Base-by-base conservation (phyloP, 208 protist genomes). In the Spironucleus salmonicida region DNA sequence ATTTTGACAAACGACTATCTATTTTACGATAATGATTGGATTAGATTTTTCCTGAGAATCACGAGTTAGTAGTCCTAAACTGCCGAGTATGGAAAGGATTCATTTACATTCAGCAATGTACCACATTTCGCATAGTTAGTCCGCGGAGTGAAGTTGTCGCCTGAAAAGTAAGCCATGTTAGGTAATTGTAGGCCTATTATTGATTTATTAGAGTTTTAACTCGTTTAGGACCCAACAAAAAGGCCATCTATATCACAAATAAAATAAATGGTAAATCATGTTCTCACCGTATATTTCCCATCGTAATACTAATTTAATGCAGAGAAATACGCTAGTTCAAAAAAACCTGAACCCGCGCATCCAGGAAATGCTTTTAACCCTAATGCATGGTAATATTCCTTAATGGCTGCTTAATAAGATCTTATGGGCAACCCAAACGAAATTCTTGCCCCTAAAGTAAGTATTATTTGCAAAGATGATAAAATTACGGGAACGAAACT, bases 1-100 rank as follows among this genome's bases (percentile, higher is more conserved):
- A 59, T 89, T 0, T 39, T 89, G 27, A 87, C 85, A 0, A 78
- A 79, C 41, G 87, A 89, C n/a, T 88, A 84, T 41, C 53, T 89
- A 0, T 89, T 89, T 62, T 82, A 86, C 23, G 84, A 86, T 42
- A 62, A 84, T 7, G 80, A 86, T 59, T 87, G 77, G 75, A 81
- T 85, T n/a, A 59, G 83, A 9, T 87, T 87, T 49, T 87, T 80
- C 32, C 81, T 83, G 53, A 45, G 84, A 34, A 79, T 86, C 0
- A 85, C 83, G n/a, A 42, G 49, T 58, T 27, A 11, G 45, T 9
- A 29, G 30, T 30, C 7, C 53, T 59, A 11, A 11, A 30, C 7
- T 7, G 27, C 40, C 7, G 35, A 71, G 19, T 53, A 41, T 57
- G 45, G 39, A 2, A 57, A 39, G 30, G 23, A 34, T 26, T 61